phyloP scores from a whole-genome alignment of 768 basidiomycete genomes.

The Leccinum sublutescens region DNA sequence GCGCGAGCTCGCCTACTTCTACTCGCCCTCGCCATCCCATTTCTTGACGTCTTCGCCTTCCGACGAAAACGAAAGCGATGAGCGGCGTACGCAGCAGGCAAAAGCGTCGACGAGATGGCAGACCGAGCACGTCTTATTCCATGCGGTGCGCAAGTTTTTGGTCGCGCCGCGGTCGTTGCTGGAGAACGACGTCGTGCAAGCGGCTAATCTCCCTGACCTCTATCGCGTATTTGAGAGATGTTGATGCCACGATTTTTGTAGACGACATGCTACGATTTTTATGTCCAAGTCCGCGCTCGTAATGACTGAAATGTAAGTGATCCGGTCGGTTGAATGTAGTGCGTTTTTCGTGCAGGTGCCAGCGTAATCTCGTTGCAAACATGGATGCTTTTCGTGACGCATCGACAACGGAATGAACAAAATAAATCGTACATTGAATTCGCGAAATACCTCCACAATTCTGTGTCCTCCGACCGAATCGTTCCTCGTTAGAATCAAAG shows the following conservation, averaged over 20 bases:
- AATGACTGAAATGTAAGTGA: background rate
- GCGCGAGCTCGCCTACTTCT: constrained; percentile 89
- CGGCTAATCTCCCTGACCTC: constrained; percentile 87
- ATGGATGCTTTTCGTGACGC: background rate
- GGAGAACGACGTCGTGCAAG: constrained; percentile 76
- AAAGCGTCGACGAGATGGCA: constrained; percentile 69
- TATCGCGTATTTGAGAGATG: constrained; percentile 96
- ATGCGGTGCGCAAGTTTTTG: constrained; percentile 77
- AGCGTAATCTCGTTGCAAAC: background rate
- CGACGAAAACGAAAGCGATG: constrained; percentile 43
- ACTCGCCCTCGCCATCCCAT: constrained; percentile 50
- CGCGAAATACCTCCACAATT: background rate
- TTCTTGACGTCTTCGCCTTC: constrained; percentile 11
- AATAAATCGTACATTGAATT: background rate
- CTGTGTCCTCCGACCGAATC: background rate
- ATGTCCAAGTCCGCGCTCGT: background rate
- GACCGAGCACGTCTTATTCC: constrained; percentile 88
- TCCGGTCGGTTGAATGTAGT: background rate
- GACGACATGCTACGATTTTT: background rate
- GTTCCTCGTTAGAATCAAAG: background rate
- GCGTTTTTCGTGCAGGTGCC: background rate
- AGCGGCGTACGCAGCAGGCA: constrained; percentile 35
- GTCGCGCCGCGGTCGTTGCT: constrained; percentile 62
- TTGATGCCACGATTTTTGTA: constrained; percentile 35
- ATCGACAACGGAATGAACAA: background rate